phyloP scores from a whole-genome alignment of 192 early-diverging fungal species.

The Linnemannia zychae region DNA sequence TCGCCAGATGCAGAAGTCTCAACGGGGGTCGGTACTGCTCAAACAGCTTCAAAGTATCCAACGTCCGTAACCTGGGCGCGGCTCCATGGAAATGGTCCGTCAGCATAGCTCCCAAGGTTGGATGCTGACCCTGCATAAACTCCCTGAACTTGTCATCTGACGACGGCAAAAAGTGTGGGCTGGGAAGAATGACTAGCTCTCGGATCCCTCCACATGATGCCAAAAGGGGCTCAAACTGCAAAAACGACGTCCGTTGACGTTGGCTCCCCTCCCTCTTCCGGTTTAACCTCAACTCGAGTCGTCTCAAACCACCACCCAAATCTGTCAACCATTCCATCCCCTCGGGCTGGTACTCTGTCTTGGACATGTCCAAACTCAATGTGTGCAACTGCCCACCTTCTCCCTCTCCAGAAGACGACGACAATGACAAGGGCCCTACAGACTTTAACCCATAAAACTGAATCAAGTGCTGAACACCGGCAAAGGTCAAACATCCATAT shows the following conservation, averaged over 20 bases:
- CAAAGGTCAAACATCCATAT: conserved; percentile 20
- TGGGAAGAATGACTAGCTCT: conserved; percentile 14
- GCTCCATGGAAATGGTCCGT: not conserved
- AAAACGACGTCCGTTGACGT: not conserved
- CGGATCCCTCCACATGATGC: not conserved
- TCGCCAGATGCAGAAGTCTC: conserved; percentile 16
- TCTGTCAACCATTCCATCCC: conserved; percentile 9
- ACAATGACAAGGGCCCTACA: not conserved
- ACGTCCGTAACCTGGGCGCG: not conserved
- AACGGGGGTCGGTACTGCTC: conserved; percentile 10
- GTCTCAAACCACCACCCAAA: conserved; percentile 6
- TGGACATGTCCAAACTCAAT: conserved; percentile 14
- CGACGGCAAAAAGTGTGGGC: conserved; percentile 1
- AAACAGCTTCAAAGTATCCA: conserved; percentile 9
- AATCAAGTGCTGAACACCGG: conserved; percentile 12
- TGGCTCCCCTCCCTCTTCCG: not conserved
- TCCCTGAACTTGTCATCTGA: not conserved
- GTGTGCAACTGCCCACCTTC: conserved; percentile 7
- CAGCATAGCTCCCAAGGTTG: not conserved
- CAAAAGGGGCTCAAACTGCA: conserved; percentile 17
- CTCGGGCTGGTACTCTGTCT: not conserved
- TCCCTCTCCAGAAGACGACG: not conserved
- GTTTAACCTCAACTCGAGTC: conserved; percentile 10
- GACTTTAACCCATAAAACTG: not conserved
- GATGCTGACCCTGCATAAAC: not conserved